Conservation (phyloP, 2,329 filamentous ascomycete genomes). For the Pseudogymnoascus sp. region DNA sequence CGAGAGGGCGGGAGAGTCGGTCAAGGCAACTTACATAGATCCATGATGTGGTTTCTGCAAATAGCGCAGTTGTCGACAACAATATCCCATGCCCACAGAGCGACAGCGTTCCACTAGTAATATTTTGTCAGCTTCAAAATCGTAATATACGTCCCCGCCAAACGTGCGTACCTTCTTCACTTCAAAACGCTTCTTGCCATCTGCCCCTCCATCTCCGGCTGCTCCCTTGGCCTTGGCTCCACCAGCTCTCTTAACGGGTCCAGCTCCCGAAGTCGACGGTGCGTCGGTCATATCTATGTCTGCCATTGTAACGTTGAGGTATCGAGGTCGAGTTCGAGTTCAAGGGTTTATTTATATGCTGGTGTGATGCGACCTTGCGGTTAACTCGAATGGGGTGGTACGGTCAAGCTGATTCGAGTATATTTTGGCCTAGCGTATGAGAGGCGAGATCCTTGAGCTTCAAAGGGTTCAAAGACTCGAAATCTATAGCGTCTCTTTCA, state of each 20-base stretch:
- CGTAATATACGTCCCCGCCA: neutral
- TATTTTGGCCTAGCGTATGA: neutral
- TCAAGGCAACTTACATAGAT: constrained; percentile 62
- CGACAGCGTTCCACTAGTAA: constrained; percentile 89
- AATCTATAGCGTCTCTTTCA: neutral
- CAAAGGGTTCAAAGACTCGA: neutral
- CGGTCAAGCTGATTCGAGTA: neutral
- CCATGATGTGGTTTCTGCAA: constrained; percentile 99
- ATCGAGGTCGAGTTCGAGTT: neutral
- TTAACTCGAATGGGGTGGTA: neutral
- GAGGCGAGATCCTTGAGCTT: neutral
- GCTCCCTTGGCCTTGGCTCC: constrained; percentile 38
- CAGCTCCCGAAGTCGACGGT: constrained; percentile 41
- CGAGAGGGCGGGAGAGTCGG: constrained; percentile 10
- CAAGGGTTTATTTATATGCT: neutral
- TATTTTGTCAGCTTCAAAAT: neutral
- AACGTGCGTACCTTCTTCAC: constrained; percentile 79
- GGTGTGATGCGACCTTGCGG: neutral
- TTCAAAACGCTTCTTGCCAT: constrained; percentile 91
- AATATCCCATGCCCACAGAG: constrained; percentile 98
- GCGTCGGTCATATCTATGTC: constrained; percentile 97
- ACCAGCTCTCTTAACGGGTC: constrained; percentile 45
- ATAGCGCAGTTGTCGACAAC: constrained; percentile 99
- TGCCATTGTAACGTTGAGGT: constrained; percentile 52
- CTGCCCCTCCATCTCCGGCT: constrained; percentile 39